phyloP scores from a whole-genome alignment of 371 early-diverging fungal genomes.

The Mucor velutinosus region DNA sequence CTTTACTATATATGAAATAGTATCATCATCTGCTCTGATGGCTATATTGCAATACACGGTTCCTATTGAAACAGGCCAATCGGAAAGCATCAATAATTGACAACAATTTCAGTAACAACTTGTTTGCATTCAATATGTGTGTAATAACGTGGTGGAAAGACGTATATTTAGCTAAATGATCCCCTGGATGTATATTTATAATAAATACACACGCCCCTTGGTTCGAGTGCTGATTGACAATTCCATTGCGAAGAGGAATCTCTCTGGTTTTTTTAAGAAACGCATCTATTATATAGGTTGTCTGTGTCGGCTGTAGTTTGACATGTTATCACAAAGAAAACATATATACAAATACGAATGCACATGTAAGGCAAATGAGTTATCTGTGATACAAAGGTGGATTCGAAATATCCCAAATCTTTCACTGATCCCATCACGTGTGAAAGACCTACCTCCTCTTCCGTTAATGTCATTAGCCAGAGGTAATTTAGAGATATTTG shows the following conservation, averaged over 20 bases:
- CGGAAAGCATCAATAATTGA: not conserved
- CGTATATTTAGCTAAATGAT: not conserved
- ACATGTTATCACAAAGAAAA: not conserved
- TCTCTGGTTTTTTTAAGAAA: no score
- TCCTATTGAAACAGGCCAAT: not conserved
- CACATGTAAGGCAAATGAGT: not conserved
- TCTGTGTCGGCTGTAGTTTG: not conserved
- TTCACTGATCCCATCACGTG: not conserved
- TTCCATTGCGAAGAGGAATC: not conserved
- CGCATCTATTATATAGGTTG: no score
- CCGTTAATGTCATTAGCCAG: not conserved
- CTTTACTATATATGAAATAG: not conserved
- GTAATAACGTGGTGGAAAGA: not conserved
- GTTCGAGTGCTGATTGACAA: not conserved
- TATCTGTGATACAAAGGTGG: slow-evolving; percentile 16
- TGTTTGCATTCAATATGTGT: not conserved
- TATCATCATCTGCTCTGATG: not conserved
- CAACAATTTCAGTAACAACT: not conserved
- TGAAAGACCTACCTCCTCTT: no score
- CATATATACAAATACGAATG: not conserved
- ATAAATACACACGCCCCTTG: not conserved
- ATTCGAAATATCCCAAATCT: slow-evolving; percentile 8
- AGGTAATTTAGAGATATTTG: not conserved
- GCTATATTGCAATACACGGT: not conserved
- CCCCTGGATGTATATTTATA: not conserved